These are phyloP conservation scores for Trifolium repens DNA, from an alignment of 306 rosid species.

Conservation along the genomic window DNA sequence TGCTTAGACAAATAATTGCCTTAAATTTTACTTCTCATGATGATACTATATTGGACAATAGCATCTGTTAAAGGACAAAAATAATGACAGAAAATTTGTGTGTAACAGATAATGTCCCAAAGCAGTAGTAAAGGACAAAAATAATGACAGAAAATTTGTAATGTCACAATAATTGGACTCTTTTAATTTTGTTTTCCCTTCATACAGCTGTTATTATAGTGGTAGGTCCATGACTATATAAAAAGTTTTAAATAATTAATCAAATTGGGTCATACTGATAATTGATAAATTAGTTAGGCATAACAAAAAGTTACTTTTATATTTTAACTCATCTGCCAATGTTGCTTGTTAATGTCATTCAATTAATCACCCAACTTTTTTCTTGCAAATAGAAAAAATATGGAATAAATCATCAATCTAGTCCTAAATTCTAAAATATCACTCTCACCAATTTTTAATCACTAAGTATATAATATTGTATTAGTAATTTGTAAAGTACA, in stretches of 20 bases:
- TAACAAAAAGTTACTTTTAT: not conserved
- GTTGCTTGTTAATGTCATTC: slow-evolving; percentile 14
- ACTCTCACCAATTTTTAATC: no score
- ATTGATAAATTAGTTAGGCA: not conserved
- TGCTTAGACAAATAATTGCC: slow-evolving; percentile 1
- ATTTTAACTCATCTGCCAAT: slow-evolving; percentile 4
- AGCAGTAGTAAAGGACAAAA: slow-evolving; percentile 32
- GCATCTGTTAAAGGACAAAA: slow-evolving; percentile 26
- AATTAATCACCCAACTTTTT: slow-evolving; percentile 17
- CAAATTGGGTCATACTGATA: not conserved
- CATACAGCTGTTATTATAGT: slow-evolving; percentile 18
- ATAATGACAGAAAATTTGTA: not conserved
- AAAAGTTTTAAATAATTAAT: not conserved
- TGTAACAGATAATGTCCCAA: not conserved
- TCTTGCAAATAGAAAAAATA: not conserved
- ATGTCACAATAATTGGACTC: slow-evolving; percentile 19
- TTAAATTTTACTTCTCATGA: slow-evolving; percentile 1
- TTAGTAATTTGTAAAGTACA: no score
- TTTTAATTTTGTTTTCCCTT: no score
- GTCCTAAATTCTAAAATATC: no score
- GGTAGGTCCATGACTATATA: not conserved
- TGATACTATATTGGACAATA: slow-evolving; percentile 20
- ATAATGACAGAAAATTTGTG: not conserved
- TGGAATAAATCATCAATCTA: no score
- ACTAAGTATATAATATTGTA: no score